Base-by-base conservation (phyloP, 129 eudicot species). In the Ambrosia trifida region DNA sequence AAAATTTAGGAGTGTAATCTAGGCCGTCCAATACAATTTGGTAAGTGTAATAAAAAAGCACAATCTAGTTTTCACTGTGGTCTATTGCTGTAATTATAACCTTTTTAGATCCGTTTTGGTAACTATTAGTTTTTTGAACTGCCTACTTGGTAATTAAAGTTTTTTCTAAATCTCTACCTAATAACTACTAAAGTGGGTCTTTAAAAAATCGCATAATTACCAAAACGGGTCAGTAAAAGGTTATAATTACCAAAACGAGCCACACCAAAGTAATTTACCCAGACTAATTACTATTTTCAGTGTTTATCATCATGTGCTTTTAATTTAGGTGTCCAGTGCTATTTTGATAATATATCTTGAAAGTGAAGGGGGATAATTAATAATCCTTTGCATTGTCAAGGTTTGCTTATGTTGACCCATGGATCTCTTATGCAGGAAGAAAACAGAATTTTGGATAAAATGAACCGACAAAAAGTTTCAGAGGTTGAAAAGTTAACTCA, bases 401-500 rank as follows among this genome's bases (percentile, higher is more conserved):
- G 30, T 51, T n/a, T 51, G 11, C 19, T 19, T 54, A 20, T 54
- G 61, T 65, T 30, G 35, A 68, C 31, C 40, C 64, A 2, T 40
- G 14, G 14, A 24, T 3, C 62, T 45, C 44, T 41, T 5, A 50
- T 70, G 64, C 79, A 92, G 98, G 98, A 92, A 69, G 98, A 92
- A 69, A 92, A 92, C 63, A 89, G 76, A 78, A 89, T 92, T 43
- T 63, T 89, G 86, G 98, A 92, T 75, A 92, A 81, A 83, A 92
- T 92, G 96, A 86, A 92, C 70, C 74, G 96, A 33, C 98, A 86
- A 59, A 92, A 92, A 81, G 98, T 92, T 79, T 83, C 87, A 50
- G 96, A 92, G 75, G 98, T 92, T 73, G 96, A 92, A 72, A 92
- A 82, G 80, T 80, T 92, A 57, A 85, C 95, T 54, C 95, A 89